Conservation (phyloP, 2,329 filamentous ascomycete species). For the Fonsecaea pedrosoi region DNA sequence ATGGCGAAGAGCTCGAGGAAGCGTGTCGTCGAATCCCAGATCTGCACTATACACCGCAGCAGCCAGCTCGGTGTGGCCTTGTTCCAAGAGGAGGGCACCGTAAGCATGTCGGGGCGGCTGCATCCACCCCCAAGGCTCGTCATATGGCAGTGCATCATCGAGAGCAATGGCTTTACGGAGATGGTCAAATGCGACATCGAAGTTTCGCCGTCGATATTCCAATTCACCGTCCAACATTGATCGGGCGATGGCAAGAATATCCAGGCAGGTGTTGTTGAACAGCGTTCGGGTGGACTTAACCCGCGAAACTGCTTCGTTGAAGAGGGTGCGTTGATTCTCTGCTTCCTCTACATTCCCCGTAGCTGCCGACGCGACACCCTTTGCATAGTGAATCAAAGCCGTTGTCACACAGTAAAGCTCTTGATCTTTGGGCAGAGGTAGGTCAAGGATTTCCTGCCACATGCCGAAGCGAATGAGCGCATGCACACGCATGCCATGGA, state of each 20-base stretch:
- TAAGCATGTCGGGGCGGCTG: constrained; percentile 74
- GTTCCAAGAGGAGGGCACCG: constrained; percentile 72
- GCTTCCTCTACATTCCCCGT: constrained; percentile 63
- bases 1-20: constrained; percentile 70
- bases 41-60: constrained; percentile 66
- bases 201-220: constrained; percentile 69
- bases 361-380: constrained; percentile 70
- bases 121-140: constrained; percentile 83
- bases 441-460: constrained; percentile 69
- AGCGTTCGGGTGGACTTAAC: constrained; percentile 68
- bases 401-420: constrained; percentile 72
- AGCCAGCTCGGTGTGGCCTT: constrained; percentile 64
- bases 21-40: constrained; percentile 63
- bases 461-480: constrained; percentile 74
- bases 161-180: constrained; percentile 64
- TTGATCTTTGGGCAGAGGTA: constrained; percentile 64
- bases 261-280: constrained; percentile 70
- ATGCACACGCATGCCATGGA: constrained; percentile 71
- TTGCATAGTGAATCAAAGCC: constrained; percentile 72
- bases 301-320: constrained; percentile 57
- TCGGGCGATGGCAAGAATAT: constrained; percentile 67
- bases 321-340: constrained; percentile 57
- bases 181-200: constrained; percentile 64
- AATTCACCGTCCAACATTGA: constrained; percentile 77
- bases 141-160: constrained; percentile 70